A percentile compares a stretch with the other conserved stretches of the same genome.
These are phyloP conservation scores for Akanthomyces lecanii DNA, from an alignment of 2,329 filamentous ascomycete genomes.

Conservation along the genomic window DNA sequence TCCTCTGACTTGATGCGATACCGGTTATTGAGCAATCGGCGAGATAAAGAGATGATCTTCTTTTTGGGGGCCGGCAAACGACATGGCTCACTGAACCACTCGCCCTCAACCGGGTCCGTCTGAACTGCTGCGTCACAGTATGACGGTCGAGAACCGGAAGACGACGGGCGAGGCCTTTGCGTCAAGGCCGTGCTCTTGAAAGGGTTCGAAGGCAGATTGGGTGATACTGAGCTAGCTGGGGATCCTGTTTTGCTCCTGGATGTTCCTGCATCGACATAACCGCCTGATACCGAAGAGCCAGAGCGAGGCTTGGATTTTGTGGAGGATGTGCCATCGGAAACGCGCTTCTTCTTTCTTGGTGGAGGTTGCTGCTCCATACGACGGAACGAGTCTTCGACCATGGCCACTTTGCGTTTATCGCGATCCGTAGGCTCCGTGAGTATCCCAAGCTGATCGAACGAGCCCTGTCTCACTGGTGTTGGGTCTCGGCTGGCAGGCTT, in stretches of 20 bases:
- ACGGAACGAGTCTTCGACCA: conserved; percentile 60
- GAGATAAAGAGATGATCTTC: conserved; percentile 50
- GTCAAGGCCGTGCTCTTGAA: conserved; percentile 21
- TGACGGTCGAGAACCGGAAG: conserved; percentile 35
- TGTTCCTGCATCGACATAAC: conserved; percentile 51
- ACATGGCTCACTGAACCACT: conserved; percentile 45
- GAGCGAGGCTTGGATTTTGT: conserved; percentile 39
- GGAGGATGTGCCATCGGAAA: conserved; percentile 49
- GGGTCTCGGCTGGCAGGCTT: conserved; percentile 64
- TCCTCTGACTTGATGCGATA: conserved; percentile 40
- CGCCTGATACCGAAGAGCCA: conserved; percentile 32
- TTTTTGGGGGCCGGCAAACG: conserved; percentile 39
- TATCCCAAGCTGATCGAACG: conserved; percentile 56
- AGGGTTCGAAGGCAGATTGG: conserved; percentile 27
- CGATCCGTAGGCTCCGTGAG: conserved; percentile 61
- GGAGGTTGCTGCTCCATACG: conserved; percentile 57
- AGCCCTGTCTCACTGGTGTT: conserved; percentile 58
- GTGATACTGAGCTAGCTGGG: conserved; percentile 41
- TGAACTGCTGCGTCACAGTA: conserved; percentile 52
- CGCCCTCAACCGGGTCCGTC: conserved; percentile 50
- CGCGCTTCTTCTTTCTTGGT: conserved; percentile 58
- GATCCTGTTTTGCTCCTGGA: conserved; percentile 52
- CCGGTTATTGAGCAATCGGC: conserved; percentile 48
- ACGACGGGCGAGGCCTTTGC: conserved; percentile 34
- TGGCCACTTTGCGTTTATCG: conserved; percentile 63